A percentile compares a stretch with the other conserved stretches of the same genome.
phyloP scores from a whole-genome alignment of 331 rosid genomes.

The Rosa hybrid region DNA sequence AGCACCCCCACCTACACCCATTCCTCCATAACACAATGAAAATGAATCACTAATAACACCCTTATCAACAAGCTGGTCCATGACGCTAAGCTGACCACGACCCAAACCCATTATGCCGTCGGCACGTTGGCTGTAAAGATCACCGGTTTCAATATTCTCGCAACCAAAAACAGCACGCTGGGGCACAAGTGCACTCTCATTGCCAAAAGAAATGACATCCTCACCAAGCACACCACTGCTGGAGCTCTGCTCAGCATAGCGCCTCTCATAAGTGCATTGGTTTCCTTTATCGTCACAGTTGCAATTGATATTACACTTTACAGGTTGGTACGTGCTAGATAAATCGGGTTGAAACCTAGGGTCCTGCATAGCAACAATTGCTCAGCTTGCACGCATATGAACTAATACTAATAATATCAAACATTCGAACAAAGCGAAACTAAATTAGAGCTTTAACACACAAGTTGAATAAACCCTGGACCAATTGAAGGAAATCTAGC shows the following conservation, averaged over 20 bases:
- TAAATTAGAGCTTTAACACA: background rate
- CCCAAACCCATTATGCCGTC: conserved; percentile 62
- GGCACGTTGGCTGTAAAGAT: conserved; percentile 56
- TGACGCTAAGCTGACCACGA: conserved; percentile 53
- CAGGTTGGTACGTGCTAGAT: conserved; percentile 48
- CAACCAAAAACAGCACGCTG: conserved; percentile 61
- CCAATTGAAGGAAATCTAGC: background rate
- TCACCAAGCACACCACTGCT: conserved; percentile 51
- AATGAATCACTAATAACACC: conserved; percentile 48
- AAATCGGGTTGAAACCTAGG: conserved; percentile 45
- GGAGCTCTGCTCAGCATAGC: conserved; percentile 56
- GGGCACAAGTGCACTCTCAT: conserved; percentile 45
- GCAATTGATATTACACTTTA: conserved; percentile 42
- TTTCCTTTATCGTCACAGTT: conserved; percentile 40
- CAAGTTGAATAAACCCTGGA: background rate
- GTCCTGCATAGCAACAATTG: conserved; percentile 32
- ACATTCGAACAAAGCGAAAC: background rate
- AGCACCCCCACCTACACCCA: conserved; percentile 61
- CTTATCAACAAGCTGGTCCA: conserved; percentile 57
- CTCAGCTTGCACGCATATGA: background rate
- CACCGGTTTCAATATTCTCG: conserved; percentile 54
- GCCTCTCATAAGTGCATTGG: conserved; percentile 55
- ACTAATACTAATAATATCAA: background rate
- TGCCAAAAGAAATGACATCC: conserved; percentile 50
- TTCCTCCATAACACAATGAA: conserved; percentile 57